Conservation (phyloP, 768 basidiomycete genomes). For the Asterophora lycoperdoides region DNA sequence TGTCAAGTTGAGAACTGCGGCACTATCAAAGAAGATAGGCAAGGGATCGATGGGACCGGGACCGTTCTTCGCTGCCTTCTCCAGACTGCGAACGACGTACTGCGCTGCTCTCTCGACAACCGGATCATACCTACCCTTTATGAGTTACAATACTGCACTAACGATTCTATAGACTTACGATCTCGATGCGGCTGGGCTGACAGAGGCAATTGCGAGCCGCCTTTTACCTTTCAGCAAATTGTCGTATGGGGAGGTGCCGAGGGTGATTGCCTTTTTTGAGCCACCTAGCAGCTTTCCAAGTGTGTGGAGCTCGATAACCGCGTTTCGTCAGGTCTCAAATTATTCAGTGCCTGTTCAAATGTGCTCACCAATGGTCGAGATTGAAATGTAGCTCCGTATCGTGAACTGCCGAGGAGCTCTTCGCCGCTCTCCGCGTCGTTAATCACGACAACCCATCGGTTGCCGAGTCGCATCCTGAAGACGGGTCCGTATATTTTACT, state of each 20-base stretch:
- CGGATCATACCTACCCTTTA: conserved; percentile 7
- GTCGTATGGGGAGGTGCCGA: conserved; percentile 15
- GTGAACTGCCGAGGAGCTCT: conserved; percentile 12
- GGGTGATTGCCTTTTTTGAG: conserved; percentile 13
- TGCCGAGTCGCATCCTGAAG: conserved; percentile 15
- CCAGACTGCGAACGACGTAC: conserved; percentile 9
- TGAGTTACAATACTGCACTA: not conserved
- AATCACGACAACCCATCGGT: conserved; percentile 14
- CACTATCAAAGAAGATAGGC: conserved; percentile 11
- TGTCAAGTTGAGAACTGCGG: conserved; percentile 11
- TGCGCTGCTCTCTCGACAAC: conserved; percentile 15
- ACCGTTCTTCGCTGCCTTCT: conserved; percentile 2
- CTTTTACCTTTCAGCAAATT: conserved; percentile 13
- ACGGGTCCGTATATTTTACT: conserved; percentile 17
- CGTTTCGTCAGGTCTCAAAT: not conserved
- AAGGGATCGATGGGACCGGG: conserved; percentile 9
- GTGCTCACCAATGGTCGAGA: conserved; percentile 13
- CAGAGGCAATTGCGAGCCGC: conserved; percentile 15
- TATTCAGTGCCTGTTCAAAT: not conserved
- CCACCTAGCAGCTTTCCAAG: conserved; percentile 8
- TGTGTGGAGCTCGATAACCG: conserved; percentile 7
- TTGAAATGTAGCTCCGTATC: conserved; percentile 14
- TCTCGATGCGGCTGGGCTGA: conserved; percentile 14
- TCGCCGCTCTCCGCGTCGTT: conserved; percentile 13
- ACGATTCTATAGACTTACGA: not conserved